Evolutionary conservation across 495 filamentous ascomycete species (phyloP), one percentile per base, ranked within the genome.

Genomic region (Neurospora tetrasperma): DNA sequence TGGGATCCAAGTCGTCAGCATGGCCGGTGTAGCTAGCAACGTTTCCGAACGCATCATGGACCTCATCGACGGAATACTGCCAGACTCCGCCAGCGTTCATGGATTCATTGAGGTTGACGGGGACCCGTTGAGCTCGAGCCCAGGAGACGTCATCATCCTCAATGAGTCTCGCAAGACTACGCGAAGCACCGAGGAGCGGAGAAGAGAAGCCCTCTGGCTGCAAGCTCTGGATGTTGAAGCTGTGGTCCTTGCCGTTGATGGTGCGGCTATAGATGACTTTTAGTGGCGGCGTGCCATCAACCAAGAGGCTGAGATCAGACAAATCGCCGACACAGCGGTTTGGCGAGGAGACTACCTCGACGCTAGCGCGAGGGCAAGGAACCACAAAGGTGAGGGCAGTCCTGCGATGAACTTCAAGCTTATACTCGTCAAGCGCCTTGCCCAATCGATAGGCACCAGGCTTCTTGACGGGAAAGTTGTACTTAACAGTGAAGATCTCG

Each of bases 11-110:
- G 40, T 95, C 91, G 69, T 91, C 88, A 38, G 87, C 86, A 16
- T 85, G 82, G 7, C 83, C 82, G n/a, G 90, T 87, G 78, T 97
- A 99, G 71, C 90, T 93, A 71, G 93, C 90, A 46, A 91, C 81
- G 76, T 99, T 99, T 18, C 95, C 96, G 73, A 91, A 89, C 11
- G 88, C 96, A 85, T 99, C 96, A 71, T 91, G 87, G 40, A 99
- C 93, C 78, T 97, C 92, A 78, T 97, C 94, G 48, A 99, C 89
- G 4, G 90, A 89, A 76, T 98, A 99, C 71, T 90, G 83, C 95
- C 95, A 99, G 20, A 88, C 84, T 46, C 96, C 96, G 54, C 89
- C 86, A 14, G 84, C 81, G 71, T 86, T 87, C 82, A 99, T 86
- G 27, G 94, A 94, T 78, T 99, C 96, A 75, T 97, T 97, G 69